phyloP scores from a whole-genome alignment of 2,329 filamentous ascomycete genomes.

The Didymella segeticola region DNA sequence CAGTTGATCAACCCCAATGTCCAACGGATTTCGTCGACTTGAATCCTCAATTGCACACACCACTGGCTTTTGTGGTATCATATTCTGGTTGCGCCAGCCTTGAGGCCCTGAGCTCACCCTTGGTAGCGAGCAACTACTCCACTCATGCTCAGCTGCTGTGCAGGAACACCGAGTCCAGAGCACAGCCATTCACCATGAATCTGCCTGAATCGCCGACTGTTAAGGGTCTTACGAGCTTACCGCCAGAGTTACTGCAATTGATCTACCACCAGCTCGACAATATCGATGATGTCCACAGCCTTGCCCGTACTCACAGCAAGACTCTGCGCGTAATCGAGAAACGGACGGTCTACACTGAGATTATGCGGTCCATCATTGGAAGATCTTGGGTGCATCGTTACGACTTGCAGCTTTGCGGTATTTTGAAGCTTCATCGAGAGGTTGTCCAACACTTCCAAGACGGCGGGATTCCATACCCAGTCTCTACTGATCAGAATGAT shows the following conservation, averaged over 20 bases:
- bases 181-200: background rate
- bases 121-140: background rate
- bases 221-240: conserved; percentile 20
- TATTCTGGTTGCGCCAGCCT: background rate
- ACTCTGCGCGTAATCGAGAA: conserved; percentile 18
- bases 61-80: background rate
- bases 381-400: conserved; percentile 26
- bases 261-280: conserved; percentile 28
- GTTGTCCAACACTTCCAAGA: conserved; percentile 26
- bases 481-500: background rate
- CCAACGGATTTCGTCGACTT: no score
- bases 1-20: background rate
- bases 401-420: conserved; percentile 31
- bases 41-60: background rate
- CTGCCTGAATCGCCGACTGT: background rate
- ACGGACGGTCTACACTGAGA: conserved; percentile 22
- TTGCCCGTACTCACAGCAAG: conserved; percentile 26
- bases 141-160: background rate
- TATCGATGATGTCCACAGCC: conserved; percentile 38
- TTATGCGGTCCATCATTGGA: conserved; percentile 30
- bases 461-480: conserved; percentile 2
- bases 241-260: conserved; percentile 26
- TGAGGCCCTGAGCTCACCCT: background rate
- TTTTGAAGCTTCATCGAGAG: conserved; percentile 24
- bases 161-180: background rate